Percentiles rank a stretch among this genome's conserved stretches.
Evolutionary conservation across 1,284 basidiomycete species (phyloP).

Genomic region (Trametes hirsuta): DNA sequence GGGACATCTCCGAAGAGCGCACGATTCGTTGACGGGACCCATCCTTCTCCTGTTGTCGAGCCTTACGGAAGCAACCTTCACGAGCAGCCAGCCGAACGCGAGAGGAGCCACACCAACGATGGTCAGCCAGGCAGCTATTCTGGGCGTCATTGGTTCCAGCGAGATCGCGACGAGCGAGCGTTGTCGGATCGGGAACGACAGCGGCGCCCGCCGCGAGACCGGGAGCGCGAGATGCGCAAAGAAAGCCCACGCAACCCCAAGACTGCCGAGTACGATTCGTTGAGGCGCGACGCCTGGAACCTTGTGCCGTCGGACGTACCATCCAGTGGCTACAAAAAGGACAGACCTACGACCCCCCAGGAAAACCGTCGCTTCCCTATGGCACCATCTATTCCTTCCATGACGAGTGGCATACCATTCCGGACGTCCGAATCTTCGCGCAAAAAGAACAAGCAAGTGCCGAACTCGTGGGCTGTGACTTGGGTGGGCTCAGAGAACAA

Average conservation of each 20-base stretch:
- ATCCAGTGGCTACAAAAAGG: conserved; percentile 31
- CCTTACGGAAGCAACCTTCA: conserved; percentile 45
- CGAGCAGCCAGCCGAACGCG: conserved; percentile 54
- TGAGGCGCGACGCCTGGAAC: conserved; percentile 45
- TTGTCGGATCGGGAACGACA: conserved; percentile 14
- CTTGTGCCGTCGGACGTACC: conserved; percentile 42
- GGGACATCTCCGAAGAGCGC: conserved; percentile 25
- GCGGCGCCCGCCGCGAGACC: background rate
- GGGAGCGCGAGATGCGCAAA: conserved; percentile 4
- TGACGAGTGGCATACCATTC: conserved; percentile 12
- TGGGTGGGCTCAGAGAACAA: conserved; percentile 44
- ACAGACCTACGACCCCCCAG: conserved; percentile 36
- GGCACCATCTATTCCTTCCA: conserved; percentile 1
- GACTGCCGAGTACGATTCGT: conserved; percentile 17
- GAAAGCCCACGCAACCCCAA: conserved; percentile 16
- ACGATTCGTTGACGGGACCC: conserved; percentile 27
- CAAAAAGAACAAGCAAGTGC: conserved; percentile 41
- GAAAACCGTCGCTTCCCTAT: conserved; percentile 29
- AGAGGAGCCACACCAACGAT: conserved; percentile 45
- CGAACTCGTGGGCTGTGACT: conserved; percentile 47
- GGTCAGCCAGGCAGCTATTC: conserved; percentile 29
- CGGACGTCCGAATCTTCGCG: conserved; percentile 34
- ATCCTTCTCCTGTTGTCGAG: conserved; percentile 39
- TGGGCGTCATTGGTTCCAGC: conserved; percentile 35
- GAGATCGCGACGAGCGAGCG: conserved; percentile 24